phyloP scores from a whole-genome alignment of 2,329 filamentous ascomycete species.

The Myrmaecium sp. region DNA sequence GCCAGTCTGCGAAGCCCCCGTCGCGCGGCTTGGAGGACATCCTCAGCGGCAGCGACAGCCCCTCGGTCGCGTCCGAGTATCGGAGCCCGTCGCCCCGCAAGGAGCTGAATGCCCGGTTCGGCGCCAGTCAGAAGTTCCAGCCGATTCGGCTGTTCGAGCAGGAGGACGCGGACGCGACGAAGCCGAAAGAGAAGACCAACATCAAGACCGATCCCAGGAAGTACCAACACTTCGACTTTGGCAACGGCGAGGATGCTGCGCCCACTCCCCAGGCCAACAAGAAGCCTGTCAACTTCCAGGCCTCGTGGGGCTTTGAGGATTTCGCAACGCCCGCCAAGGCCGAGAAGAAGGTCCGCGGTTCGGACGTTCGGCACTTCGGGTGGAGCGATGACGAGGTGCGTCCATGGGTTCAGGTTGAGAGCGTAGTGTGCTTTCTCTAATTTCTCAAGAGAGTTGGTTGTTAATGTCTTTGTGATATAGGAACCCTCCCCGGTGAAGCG shows the following conservation, averaged over 20 bases:
- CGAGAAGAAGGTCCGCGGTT: constrained; percentile 42
- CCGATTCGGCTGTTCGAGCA: constrained; percentile 42
- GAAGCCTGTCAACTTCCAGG: constrained; percentile 15
- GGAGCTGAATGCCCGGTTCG: constrained; percentile 27
- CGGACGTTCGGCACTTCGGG: constrained; percentile 57
- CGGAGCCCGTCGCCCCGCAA: constrained; percentile 17
- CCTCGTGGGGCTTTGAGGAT: constrained; percentile 79
- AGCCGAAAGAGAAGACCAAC: constrained; percentile 24
- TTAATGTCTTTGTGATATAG: constrained; percentile 14
- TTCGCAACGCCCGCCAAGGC: constrained; percentile 71
- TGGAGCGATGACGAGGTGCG: constrained; percentile 55
- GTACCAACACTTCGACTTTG: constrained; percentile 75
- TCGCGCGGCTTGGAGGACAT: constrained; percentile 56
- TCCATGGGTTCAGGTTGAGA: constrained; percentile 3
- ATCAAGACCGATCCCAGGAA: constrained; percentile 58
- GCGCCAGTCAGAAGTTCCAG: constrained; percentile 32
- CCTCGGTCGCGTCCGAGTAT: too few relatives aligned
- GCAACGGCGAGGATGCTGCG: constrained; percentile 38
- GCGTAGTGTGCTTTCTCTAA: constrained; percentile 1
- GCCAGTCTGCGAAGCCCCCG: constrained; percentile 54
- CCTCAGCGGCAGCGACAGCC: constrained; percentile 23
- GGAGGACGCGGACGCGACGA: constrained; percentile 14
- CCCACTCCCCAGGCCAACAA: constrained; percentile 13
- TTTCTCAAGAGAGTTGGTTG: not conserved
- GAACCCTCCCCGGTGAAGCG: constrained; percentile 40